Percentiles rank a stretch among this genome's conserved stretches.
Evolutionary conservation across 2,329 filamentous ascomycete genomes (phyloP).

Genomic region (Fusarium tricinctum): DNA sequence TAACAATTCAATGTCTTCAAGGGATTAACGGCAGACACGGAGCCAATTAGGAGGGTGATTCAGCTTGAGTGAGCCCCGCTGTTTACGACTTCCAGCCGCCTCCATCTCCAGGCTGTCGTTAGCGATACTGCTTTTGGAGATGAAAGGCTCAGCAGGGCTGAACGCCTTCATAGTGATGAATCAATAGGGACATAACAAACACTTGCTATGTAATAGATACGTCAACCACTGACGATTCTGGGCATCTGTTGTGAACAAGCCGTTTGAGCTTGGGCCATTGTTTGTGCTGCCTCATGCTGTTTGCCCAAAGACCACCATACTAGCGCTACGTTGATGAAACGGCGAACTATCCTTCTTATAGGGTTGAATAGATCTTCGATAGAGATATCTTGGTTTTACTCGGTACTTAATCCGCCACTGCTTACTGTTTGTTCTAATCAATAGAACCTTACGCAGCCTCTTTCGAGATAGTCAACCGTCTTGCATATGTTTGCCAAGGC

Average conservation of each 20-base stretch:
- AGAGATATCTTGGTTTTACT: background rate
- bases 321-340: background rate
- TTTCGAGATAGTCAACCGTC: background rate
- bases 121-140: constrained; percentile 9
- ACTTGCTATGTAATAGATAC: background rate
- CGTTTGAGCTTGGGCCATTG: background rate
- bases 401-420: background rate
- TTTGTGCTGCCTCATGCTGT: background rate
- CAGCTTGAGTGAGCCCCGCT: constrained; percentile 16
- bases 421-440: background rate
- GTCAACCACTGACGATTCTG: background rate
- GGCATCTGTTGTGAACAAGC: background rate
- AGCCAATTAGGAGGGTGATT: constrained; percentile 24
- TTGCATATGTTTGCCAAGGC: background rate
- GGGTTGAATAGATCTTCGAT: constrained; percentile 25
- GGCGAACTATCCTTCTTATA: constrained; percentile 10
- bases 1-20: constrained; percentile 32
- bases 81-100: background rate
- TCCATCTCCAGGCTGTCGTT: background rate
- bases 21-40: constrained; percentile 8
- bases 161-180: background rate
- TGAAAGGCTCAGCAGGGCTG: constrained; percentile 11
- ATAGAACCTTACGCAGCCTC: background rate
- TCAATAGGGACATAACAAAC: background rate
- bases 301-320: background rate